These are phyloP conservation scores for Candida xiaguanensis DNA, from an alignment of 805 yeast genomes.

Conservation along the genomic window DNA sequence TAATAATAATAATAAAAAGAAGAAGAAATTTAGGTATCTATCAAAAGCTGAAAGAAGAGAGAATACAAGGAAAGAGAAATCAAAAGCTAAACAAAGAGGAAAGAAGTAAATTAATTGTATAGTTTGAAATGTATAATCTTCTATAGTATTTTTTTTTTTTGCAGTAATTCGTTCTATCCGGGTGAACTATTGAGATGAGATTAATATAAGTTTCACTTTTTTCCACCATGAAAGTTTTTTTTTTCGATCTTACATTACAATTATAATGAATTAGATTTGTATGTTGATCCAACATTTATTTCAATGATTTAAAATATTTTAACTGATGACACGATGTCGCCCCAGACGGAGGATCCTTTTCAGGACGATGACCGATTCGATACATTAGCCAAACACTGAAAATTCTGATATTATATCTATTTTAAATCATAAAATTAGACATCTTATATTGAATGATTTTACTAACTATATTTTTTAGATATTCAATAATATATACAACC, in stretches of 20 bases:
- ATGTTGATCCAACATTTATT: not conserved
- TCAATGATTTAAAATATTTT: conserved; percentile 13
- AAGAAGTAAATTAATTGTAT: conserved; percentile 4
- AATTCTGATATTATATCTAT: conserved; percentile 46
- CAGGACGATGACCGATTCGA: conserved; percentile 70
- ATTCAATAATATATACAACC: too few species aligned
- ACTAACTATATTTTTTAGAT: conserved; percentile 3
- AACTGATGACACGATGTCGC: conserved; percentile 68
- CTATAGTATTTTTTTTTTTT: too few species aligned
- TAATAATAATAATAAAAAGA: conserved; percentile 17
- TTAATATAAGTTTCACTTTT: not conserved
- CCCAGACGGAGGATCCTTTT: conserved; percentile 66
- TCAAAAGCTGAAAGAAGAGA: conserved; percentile 73
- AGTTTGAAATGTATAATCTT: too few species aligned
- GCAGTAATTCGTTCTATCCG: not conserved
- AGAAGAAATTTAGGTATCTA: conserved; percentile 79
- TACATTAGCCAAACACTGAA: conserved; percentile 59
- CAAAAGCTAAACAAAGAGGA: conserved; percentile 12
- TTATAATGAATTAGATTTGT: not conserved
- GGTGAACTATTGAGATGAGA: not conserved
- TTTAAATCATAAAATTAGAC: not conserved
- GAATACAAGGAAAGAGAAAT: conserved; percentile 33
- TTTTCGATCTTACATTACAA: not conserved
- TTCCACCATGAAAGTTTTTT: not conserved
- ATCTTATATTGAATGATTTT: not conserved